Evolutionary conservation across 116 monocot genomes (phyloP), one percentile per base, ranked within the genome.

Genomic region (Posidonia oceanica): DNA sequence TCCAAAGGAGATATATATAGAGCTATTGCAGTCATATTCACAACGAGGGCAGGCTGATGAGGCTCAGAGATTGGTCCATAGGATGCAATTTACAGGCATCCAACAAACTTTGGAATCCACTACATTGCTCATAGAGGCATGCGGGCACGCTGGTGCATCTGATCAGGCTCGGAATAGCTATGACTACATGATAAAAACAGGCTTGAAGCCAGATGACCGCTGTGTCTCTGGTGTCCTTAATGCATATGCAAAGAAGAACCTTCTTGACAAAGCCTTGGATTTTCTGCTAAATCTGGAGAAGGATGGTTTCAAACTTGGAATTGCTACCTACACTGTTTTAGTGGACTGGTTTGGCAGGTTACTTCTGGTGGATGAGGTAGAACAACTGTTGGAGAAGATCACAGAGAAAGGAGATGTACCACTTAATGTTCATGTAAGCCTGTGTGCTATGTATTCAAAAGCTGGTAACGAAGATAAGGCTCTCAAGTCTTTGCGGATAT

Each of bases 291-390:
- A 64, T 21, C 82, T 89, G n/a, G 85, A 97, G 79, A 87, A 86
- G 82, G 85, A 85, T 36, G 87, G 87, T 16, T 84, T 89, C 40
- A 68, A 82, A 54, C 83, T 77, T 0, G 97, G 93, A 0, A 36
- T 77, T n/a, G 55, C 60, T 3, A 97, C 85, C 0, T 78, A 92
- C 55, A 17, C 79, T n/a, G 87, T 83, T n/a, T 71, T 97, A 57
- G 83, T 85, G 5, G 86, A 90, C 56, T 97, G 97, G 97, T 40
- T 97, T 66, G 84, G 82, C 12, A 82, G 65, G 69, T 56, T 93
- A 64, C 87, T 85, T 59, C 74, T 92, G 48, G 85, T 97, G 13
- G 85, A 89, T 17, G 97, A 97, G 73, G 97, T 81, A 2, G 97
- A 97, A 64, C 68, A 74, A 42, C 1, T 97, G 0, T 14, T 89